Percentiles rank a stretch among this genome's conserved stretches.
These are phyloP conservation scores for Pseudogymnoascus sp. DNA, from an alignment of 2,329 filamentous ascomycete genomes.

Conservation along the genomic window DNA sequence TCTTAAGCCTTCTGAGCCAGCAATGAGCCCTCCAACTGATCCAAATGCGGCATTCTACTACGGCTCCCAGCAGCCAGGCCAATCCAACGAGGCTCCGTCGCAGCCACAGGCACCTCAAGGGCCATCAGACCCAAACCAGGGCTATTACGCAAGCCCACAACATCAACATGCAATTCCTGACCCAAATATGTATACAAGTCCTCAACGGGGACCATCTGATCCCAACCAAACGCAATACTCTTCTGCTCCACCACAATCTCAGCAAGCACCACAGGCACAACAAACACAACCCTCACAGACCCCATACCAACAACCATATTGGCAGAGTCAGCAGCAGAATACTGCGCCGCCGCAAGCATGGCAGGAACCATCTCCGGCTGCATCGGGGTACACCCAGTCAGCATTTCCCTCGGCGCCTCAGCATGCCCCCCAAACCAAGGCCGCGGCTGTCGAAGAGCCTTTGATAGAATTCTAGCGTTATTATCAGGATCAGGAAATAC, in stretches of 20 bases:
- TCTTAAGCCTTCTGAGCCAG: constrained; percentile 30
- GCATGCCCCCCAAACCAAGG: constrained; percentile 47
- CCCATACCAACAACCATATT: constrained; percentile 39
- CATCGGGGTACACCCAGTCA: constrained; percentile 49
- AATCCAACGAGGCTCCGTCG: background rate
- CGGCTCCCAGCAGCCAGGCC: constrained; percentile 27
- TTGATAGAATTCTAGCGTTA: constrained; percentile 63
- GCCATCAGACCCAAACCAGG: background rate
- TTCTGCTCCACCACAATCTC: constrained; percentile 19
- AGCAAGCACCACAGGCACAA: constrained; percentile 22
- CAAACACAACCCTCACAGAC: constrained; percentile 17
- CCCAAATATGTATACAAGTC: constrained; percentile 17
- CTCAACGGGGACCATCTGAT: constrained; percentile 25
- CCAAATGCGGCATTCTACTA: constrained; percentile 55
- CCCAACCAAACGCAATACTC: constrained; percentile 17
- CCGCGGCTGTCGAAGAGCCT: constrained; percentile 64
- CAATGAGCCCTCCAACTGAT: constrained; percentile 38
- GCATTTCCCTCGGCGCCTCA: constrained; percentile 61
- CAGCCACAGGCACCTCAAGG: constrained; percentile 12
- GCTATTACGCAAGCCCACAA: background rate
- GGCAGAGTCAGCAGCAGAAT: constrained; percentile 41
- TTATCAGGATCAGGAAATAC: constrained; percentile 9
- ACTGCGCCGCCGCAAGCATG: constrained; percentile 37
- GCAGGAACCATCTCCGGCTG: constrained; percentile 31
- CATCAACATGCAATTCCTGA: constrained; percentile 10